Evolutionary conservation across 2,329 filamentous ascomycete genomes (phyloP), one percentile per base, ranked within the genome.

Genomic region (Cercospora janseana): DNA sequence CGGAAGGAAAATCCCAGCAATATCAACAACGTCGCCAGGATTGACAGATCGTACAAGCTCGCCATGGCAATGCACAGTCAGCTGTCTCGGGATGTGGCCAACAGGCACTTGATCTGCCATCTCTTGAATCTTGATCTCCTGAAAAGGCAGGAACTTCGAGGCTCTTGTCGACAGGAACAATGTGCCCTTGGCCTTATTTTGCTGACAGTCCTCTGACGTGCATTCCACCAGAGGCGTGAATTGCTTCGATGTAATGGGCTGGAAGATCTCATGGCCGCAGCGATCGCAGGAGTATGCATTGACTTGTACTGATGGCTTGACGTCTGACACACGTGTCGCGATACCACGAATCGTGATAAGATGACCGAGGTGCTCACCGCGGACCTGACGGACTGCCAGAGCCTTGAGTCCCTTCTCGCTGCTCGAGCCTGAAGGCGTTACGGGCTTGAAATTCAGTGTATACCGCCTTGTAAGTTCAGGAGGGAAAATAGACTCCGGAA

Each of bases 21-120:
- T 82, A 67, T 98, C 93, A 15, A 97, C 85, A 3, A 96, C 84
- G 70, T 98, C 93, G 57, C 93, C 93, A 2, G 93, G 93, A 67
- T 88, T 97, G 64, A 97, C 81, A 62, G 88, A 84, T 52, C 93
- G 80, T 23, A 92, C 89, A 9, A 95, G 78, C 54, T 83, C 87
- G 54, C 93, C 93, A 65, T 94, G 86, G 70, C 90, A 95, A 63
- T 95, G 81, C 16, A 98, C 76, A 0, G 92, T 97, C 56, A 98
- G 75, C 50, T 89, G 89, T 52, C 93, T 83, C 24, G 93, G 93
- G 62, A 98, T 98, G 68, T 98, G 93, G 43, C 93, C 93, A 57
- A 98, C 94, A 6, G 93, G 93, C 0, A 98, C 93, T 70, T 98
- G 93, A 68, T 98, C 93, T n/a, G 93, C 90, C 83, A 97, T 88